These are phyloP conservation scores for Chlamydomonas applanata DNA, from an alignment of 139 green algal species.

Conservation along the genomic window DNA sequence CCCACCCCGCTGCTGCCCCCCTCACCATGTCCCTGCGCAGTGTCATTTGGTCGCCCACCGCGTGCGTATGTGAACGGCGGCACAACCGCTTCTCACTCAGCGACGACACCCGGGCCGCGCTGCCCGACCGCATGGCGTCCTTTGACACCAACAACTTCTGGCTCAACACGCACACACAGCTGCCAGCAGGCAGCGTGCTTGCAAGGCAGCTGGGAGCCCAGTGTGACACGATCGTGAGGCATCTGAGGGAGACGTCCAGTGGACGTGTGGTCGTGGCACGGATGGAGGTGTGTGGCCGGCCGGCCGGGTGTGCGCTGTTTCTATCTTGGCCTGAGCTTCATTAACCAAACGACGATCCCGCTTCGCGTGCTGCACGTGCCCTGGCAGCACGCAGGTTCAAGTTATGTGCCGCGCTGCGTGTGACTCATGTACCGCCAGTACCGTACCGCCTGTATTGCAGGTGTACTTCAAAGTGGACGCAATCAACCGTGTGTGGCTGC, in stretches of 20 bases:
- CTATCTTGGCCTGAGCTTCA: no score
- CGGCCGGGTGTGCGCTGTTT: no score
- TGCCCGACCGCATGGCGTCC: conserved; percentile 19
- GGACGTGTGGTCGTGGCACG: conserved; percentile 18
- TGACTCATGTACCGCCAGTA: no score
- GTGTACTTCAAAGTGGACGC: conserved; percentile 41
- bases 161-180: conserved; percentile 8
- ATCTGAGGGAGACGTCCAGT: conserved; percentile 28
- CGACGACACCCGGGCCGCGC: conserved; percentile 13
- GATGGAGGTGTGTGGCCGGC: conserved; percentile 19
- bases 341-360: no score
- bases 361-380: no score
- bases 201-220: conserved; percentile 2
- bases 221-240: conserved; percentile 28
- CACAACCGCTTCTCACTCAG: conserved; percentile 10
- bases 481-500: conserved; percentile 38
- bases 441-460: no score
- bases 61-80: conserved; percentile 26
- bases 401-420: no score
- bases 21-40: background rate
- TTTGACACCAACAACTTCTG: conserved; percentile 23
- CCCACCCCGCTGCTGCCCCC: background rate
- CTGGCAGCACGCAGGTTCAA: no score
- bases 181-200: conserved; percentile 23
- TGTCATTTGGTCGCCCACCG: conserved; percentile 13